Evolutionary conservation across 148 eudicot genomes (phyloP).

Genomic region (Fagopyrum tataricum): DNA sequence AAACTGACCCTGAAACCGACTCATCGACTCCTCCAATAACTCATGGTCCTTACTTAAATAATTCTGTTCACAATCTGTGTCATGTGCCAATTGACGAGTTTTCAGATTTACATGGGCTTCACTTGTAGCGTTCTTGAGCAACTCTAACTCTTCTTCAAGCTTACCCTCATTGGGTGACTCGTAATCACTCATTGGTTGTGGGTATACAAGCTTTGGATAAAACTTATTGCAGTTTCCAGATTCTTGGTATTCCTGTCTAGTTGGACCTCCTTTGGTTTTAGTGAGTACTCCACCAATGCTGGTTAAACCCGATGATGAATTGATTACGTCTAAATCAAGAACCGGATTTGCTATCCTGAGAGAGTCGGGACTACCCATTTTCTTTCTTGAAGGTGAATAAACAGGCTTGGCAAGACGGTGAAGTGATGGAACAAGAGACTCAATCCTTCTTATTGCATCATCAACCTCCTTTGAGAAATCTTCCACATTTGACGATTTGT

Average conservation of each 20-base stretch:
- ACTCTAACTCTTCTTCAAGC: background rate
- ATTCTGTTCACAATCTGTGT: background rate
- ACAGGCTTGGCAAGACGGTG: slow-evolving; percentile 20
- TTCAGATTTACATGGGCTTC: background rate
- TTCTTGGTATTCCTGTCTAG: background rate
- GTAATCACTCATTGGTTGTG: background rate
- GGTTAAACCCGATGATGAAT: background rate
- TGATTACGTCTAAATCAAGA: background rate
- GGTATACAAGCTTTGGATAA: background rate
- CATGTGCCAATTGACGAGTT: background rate
- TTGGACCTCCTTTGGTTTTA: background rate
- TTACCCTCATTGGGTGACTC: background rate
- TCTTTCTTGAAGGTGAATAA: slow-evolving; percentile 5
- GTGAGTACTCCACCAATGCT: background rate
- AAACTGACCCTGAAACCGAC: slow-evolving; percentile 2
- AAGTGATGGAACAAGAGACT: slow-evolving; percentile 33
- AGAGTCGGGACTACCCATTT: background rate
- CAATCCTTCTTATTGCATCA: slow-evolving; percentile 36
- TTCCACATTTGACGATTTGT: slow-evolving; percentile 3
- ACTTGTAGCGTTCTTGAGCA: slow-evolving; percentile 9
- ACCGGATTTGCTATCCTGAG: slow-evolving; percentile 9
- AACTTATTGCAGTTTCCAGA: background rate
- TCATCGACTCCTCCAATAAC: background rate
- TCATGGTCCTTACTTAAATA: background rate
- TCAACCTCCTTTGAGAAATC: slow-evolving; percentile 34